Evolutionary conservation across 2,329 filamentous ascomycete genomes (phyloP), one percentile per base, ranked within the genome.

Genomic region (Diaporthe citriasiana): DNA sequence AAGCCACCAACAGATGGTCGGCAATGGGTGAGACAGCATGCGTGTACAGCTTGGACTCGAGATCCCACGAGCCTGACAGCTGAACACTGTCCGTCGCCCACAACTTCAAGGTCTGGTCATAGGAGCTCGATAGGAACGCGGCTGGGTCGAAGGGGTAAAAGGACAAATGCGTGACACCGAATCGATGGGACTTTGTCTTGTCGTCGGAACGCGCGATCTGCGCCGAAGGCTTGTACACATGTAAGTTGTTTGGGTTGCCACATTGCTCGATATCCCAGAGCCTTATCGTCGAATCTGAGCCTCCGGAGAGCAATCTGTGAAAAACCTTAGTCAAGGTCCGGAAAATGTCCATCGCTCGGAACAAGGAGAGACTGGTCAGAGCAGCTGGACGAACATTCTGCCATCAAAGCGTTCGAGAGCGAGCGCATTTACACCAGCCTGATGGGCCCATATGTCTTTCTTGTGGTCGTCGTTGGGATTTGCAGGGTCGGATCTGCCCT

Each of bases 351-450:
- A 56, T 38, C 6, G n/a, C 17, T 22, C 19, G 42, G 30, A 25
- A 60, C 38, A 7, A 63, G 27, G 15, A 35, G n/a, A 33, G 53
- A 51, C 22, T 1, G 74, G 70, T 56, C 53, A 33, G 55, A n/a
- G 33, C 22, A 19, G 33, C 42, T 42, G 75, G 30, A 76, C 87
- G 81, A 83, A 93, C 92, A 94, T 91, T 80, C 91, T 88, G 4
- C 94, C 94, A 76, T 97, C 94, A 79, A 97, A 95, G 66, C 91
- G 90, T 79, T 98, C 95, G 51, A 98, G 88, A 0, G 93, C 91
- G 53, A 98, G 85, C 51, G 93, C 91, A 79, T 93, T 97, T 50
- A 95, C 93, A 19, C 95, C 95, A 5, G 94, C 90, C 71, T 90
- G 89, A 82, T 98, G 95, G 1, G 95, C 94, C 86, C 88, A 88